phyloP scores from a whole-genome alignment of 2,329 filamentous ascomycete species.

The Colletotrichum sp. region DNA sequence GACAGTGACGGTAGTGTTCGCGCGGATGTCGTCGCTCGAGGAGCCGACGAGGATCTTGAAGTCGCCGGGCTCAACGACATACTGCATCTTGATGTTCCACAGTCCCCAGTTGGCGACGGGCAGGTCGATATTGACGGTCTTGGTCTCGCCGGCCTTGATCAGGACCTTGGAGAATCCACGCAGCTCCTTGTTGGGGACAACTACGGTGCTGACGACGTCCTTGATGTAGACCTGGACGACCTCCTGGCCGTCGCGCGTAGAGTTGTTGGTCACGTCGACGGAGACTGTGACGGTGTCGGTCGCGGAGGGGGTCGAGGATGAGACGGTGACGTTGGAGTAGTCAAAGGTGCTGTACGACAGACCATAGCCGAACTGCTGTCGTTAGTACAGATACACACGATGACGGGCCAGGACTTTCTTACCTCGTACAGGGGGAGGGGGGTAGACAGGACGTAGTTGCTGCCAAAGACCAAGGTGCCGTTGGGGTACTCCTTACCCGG shows the following conservation, averaged over 20 bases:
- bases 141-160: conserved; percentile 63
- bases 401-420: not conserved
- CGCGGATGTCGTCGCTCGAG: conserved; percentile 60
- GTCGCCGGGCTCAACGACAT: conserved; percentile 75
- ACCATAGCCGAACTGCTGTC: conserved; percentile 65
- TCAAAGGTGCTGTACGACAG: conserved; percentile 68
- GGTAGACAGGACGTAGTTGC: conserved; percentile 66
- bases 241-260: conserved; percentile 63
- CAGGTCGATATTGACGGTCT: conserved; percentile 52
- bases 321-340: conserved; percentile 59
- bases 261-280: conserved; percentile 67
- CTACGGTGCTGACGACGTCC: conserved; percentile 65
- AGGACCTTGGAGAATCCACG: conserved; percentile 72
- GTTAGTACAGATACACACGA: not conserved
- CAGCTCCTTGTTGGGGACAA: conserved; percentile 67
- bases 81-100: conserved; percentile 68
- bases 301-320: conserved; percentile 47
- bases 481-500: conserved; percentile 59
- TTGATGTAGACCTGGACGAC: conserved; percentile 73
- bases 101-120: conserved; percentile 63
- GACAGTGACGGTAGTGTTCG: conserved; percentile 62
- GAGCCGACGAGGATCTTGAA: conserved; percentile 69
- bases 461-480: conserved; percentile 67
- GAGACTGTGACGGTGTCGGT: conserved; percentile 61
- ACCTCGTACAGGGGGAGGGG: conserved; percentile 62